phyloP scores from a whole-genome alignment of 306 rosid genomes.

The Lagenaria siceraria region DNA sequence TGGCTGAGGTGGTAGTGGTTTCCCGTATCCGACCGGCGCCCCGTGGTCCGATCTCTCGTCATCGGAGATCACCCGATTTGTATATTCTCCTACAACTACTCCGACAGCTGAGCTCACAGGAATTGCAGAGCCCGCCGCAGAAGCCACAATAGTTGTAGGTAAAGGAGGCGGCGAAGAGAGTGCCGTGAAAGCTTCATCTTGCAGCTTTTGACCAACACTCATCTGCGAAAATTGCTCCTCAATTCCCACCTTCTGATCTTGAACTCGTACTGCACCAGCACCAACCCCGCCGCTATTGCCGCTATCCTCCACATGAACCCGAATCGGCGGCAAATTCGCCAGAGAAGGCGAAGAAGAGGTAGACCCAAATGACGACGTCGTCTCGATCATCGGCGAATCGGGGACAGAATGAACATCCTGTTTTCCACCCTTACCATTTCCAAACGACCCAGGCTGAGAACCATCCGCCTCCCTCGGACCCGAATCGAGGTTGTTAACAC shows the following conservation, averaged over 20 bases:
- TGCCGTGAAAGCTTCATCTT: slow-evolving; percentile 46
- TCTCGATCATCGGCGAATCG: slow-evolving; percentile 91
- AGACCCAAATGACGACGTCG: slow-evolving; percentile 79
- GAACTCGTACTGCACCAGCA: slow-evolving; percentile 33
- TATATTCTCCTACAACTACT: slow-evolving; percentile 30
- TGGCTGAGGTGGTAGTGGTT: slow-evolving; percentile 33
- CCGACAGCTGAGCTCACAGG: slow-evolving; percentile 24
- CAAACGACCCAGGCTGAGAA: slow-evolving; percentile 44
- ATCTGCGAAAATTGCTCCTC: slow-evolving; percentile 90
- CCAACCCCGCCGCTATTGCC: slow-evolving; percentile 14
- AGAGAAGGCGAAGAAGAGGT: slow-evolving; percentile 83
- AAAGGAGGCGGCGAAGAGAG: slow-evolving; percentile 60
- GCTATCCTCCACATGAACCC: slow-evolving; percentile 62
- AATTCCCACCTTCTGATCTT: slow-evolving; percentile 75
- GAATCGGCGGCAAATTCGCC: slow-evolving; percentile 81
- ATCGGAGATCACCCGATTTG: slow-evolving; percentile 50
- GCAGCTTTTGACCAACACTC: slow-evolving; percentile 41
- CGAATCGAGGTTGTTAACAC: slow-evolving; percentile 33
- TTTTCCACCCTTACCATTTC: slow-evolving; percentile 43
- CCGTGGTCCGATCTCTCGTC: slow-evolving; percentile 95
- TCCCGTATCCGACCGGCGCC: slow-evolving; percentile 38
- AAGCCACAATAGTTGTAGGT: slow-evolving; percentile 25
- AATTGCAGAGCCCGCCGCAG: slow-evolving; percentile 14
- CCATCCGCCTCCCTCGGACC: slow-evolving; percentile 32
- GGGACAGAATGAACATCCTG: slow-evolving; percentile 93